Evolutionary conservation across 1,139 yeast species (phyloP).

Genomic region (Pichia sp.): DNA sequence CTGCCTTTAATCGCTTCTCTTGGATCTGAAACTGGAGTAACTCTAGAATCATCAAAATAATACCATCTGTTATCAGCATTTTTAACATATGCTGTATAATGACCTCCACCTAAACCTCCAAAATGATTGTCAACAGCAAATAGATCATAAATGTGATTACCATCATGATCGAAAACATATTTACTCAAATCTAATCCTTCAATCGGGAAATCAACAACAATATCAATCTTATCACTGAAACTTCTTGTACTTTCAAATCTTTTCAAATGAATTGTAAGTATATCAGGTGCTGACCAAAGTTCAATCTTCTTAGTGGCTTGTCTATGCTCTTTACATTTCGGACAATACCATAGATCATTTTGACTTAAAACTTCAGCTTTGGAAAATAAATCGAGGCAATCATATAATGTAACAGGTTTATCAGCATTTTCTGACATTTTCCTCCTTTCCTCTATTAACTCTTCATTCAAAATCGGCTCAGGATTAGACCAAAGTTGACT

Average conservation of each 20-base stretch:
- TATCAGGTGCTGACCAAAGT: constrained; percentile 87
- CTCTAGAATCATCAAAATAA: constrained; percentile 82
- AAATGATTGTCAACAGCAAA: constrained; percentile 92
- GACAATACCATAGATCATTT: constrained; percentile 93
- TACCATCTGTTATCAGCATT: constrained; percentile 81
- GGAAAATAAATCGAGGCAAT: constrained; percentile 70
- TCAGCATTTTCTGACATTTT: constrained; percentile 31
- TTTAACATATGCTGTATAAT: constrained; percentile 84
- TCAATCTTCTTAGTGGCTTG: constrained; percentile 90
- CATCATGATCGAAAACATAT: constrained; percentile 38
- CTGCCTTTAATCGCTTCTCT: constrained; percentile 64
- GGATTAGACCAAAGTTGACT: constrained; percentile 49
- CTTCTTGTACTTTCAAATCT: constrained; percentile 82
- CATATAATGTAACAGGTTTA: constrained; percentile 56
- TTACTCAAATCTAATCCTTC: constrained; percentile 67
- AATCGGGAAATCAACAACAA: constrained; percentile 80
- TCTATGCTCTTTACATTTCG: constrained; percentile 78
- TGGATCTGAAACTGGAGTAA: constrained; percentile 49
- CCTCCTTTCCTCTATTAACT: constrained; percentile 37
- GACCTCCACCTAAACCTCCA: constrained; percentile 98
- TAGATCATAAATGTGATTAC: constrained; percentile 59
- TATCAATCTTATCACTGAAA: constrained; percentile 84
- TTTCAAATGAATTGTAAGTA: constrained; percentile 81
- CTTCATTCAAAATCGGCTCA: constrained; percentile 43
- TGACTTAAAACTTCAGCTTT: constrained; percentile 81